A percentile compares a stretch with the other conserved stretches of the same genome.
Conservation (phyloP, 2,329 filamentous ascomycete genomes). For the Hansfordia pulvinata region DNA sequence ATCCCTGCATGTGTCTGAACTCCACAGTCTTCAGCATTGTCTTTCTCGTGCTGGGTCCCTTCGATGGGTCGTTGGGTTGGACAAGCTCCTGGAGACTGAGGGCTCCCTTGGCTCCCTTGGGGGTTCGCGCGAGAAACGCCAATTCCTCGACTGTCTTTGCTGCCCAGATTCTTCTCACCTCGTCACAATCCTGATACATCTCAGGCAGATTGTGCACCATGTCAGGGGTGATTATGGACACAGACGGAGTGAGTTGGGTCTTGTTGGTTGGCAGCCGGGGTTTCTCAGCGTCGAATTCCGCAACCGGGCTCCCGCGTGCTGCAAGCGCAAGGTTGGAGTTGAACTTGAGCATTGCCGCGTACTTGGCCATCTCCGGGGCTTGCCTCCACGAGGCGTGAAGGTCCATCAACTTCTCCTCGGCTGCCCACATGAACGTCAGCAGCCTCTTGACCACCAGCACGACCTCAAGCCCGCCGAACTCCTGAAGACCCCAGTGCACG, state of each 20-base stretch:
- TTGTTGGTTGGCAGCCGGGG: too few species aligned
- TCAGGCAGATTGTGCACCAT: constrained; percentile 7
- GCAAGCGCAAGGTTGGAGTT: constrained; percentile 7
- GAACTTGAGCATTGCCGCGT: constrained; percentile 5
- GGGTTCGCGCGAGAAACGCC: constrained; percentile 5
- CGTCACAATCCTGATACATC: too few species aligned
- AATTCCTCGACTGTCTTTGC: constrained; percentile 5
- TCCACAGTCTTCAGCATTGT: constrained; percentile 7
- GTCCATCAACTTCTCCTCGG: constrained; percentile 5
- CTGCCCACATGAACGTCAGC: constrained; percentile 7
- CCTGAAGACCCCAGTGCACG: constrained; percentile 6
- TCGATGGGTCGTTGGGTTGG: constrained; percentile 3
- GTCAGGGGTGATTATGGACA: too few species aligned
- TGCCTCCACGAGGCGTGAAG: constrained; percentile 6
- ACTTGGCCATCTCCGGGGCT: constrained; percentile 4
- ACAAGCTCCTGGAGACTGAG: constrained; percentile 5
- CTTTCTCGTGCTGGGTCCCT: constrained; percentile 4
- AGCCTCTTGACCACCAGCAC: constrained; percentile 4
- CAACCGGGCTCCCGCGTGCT: too few species aligned
- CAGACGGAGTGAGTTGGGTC: too few species aligned
- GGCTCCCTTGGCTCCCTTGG: constrained; percentile 4
- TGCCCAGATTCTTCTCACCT: too few species aligned
- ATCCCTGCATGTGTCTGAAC: constrained; percentile 8
- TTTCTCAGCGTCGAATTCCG: too few species aligned
- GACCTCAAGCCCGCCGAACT: too few species aligned